These are phyloP conservation scores for Epicoccum nigrum DNA, from an alignment of 2,329 filamentous ascomycete genomes.

Conservation along the genomic window DNA sequence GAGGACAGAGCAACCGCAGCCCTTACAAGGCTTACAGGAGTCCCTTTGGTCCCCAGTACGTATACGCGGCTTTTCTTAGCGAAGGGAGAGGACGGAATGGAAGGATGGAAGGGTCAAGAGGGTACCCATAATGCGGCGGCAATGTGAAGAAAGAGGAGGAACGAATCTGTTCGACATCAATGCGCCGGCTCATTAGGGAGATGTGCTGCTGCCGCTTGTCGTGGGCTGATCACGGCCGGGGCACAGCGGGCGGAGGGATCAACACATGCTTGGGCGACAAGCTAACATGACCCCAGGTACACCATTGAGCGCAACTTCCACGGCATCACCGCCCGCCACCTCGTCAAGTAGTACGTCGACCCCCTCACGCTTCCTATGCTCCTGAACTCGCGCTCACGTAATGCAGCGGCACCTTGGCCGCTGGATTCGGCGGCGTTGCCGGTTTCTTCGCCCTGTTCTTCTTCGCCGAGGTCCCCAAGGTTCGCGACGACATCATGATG, in stretches of 20 bases:
- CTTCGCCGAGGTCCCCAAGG: slow-evolving; percentile 67
- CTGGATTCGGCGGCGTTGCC: slow-evolving; percentile 62
- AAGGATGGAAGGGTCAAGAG: background rate
- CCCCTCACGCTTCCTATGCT: background rate
- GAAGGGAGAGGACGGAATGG: background rate
- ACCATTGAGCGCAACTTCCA: slow-evolving; percentile 55
- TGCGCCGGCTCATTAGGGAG: background rate
- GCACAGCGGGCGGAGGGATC: background rate
- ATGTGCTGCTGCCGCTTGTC: background rate
- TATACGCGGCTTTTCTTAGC: slow-evolving; percentile 22
- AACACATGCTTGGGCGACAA: background rate
- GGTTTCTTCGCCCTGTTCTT: slow-evolving; percentile 68
- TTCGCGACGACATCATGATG: slow-evolving; percentile 66
- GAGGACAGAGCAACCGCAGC: slow-evolving; percentile 40
- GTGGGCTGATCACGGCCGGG: background rate
- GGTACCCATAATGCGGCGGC: background rate
- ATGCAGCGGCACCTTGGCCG: slow-evolving; percentile 52
- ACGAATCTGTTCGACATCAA: background rate
- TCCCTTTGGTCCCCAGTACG: slow-evolving; percentile 65
- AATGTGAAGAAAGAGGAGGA: slow-evolving; percentile 2
- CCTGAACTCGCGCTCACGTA: slow-evolving; percentile 14
- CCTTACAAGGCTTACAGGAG: slow-evolving; percentile 60
- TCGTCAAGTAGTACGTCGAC: slow-evolving; percentile 54
- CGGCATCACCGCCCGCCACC: slow-evolving; percentile 54
- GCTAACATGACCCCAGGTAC: slow-evolving; percentile 54